phyloP scores from a whole-genome alignment of 2,329 filamentous ascomycete species.

The Pseudogymnoascus sp. region DNA sequence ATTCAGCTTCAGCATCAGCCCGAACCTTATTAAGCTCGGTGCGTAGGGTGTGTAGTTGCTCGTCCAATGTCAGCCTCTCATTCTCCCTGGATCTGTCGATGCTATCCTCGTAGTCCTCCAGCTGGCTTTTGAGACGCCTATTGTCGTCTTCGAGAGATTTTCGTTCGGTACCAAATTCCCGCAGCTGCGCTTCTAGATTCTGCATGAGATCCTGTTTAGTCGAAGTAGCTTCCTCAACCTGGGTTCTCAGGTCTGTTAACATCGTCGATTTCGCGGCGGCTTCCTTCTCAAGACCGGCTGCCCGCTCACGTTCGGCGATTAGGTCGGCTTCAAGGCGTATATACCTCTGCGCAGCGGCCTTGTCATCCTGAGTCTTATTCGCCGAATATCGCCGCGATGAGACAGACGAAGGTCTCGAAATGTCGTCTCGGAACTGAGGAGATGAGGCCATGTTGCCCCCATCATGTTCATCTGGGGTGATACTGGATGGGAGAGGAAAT shows the following conservation, averaged over 20 bases:
- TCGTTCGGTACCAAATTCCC: slow-evolving; percentile 79
- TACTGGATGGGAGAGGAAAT: slow-evolving; percentile 42
- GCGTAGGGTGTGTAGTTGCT: slow-evolving; percentile 60
- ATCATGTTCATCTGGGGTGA: slow-evolving; percentile 43
- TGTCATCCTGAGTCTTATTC: slow-evolving; percentile 52
- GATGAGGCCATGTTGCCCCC: slow-evolving; percentile 28
- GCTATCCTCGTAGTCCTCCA: slow-evolving; percentile 89
- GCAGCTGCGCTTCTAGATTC: slow-evolving; percentile 88
- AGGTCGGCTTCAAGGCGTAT: slow-evolving; percentile 72
- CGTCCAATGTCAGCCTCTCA: slow-evolving; percentile 64
- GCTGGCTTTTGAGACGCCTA: slow-evolving; percentile 62
- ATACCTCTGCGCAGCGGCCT: slow-evolving; percentile 53
- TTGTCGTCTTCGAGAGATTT: slow-evolving; percentile 77
- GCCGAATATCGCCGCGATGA: slow-evolving; percentile 55
- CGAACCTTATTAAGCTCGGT: slow-evolving; percentile 60
- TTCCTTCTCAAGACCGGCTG: slow-evolving; percentile 62
- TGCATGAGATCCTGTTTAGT: slow-evolving; percentile 91
- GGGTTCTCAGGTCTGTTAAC: slow-evolving; percentile 56
- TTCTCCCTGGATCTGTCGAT: slow-evolving; percentile 81
- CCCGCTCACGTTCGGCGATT: slow-evolving; percentile 61
- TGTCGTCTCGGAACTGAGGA: slow-evolving; percentile 32
- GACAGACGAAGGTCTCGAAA: slow-evolving; percentile 52
- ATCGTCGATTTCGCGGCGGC: slow-evolving; percentile 49
- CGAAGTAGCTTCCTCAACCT: slow-evolving; percentile 78
- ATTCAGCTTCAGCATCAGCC: slow-evolving; percentile 50